Evolutionary conservation across 2,329 filamentous ascomycete species (phyloP).

Genomic region (Paecilomyces sp.): DNA sequence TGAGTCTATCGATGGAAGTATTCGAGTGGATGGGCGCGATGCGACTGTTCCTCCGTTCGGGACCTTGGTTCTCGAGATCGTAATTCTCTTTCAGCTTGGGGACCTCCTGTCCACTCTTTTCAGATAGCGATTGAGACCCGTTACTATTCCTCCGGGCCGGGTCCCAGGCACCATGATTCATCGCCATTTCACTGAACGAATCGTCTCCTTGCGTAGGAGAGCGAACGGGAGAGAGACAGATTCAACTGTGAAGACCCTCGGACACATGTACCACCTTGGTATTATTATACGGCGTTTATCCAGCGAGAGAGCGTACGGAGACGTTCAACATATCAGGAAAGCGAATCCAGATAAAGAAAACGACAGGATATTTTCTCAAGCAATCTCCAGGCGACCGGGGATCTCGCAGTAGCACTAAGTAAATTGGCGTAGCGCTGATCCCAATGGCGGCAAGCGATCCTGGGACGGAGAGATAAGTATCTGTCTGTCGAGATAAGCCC

Average conservation of each 20-base stretch:
- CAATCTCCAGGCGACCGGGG: not conserved
- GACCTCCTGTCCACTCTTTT: slow-evolving; percentile 14
- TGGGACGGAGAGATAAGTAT: slow-evolving; percentile 2
- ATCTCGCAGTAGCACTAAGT: not conserved
- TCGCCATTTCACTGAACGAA: slow-evolving; percentile 34
- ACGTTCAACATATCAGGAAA: not conserved
- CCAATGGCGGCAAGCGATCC: slow-evolving; percentile 3
- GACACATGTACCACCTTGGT: slow-evolving; percentile 27
- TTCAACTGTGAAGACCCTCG: slow-evolving; percentile 15
- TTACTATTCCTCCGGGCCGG: slow-evolving; percentile 10
- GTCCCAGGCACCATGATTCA: slow-evolving; percentile 15
- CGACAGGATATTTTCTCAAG: not conserved
- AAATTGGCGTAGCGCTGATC: not conserved
- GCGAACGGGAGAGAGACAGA: slow-evolving; percentile 18
- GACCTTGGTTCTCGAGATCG: slow-evolving; percentile 21
- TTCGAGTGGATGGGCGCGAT: slow-evolving; percentile 22
- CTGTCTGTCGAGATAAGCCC: not conserved
- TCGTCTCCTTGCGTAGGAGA: slow-evolving; percentile 25
- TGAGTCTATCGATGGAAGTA: slow-evolving; percentile 31
- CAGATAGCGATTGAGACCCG: slow-evolving; percentile 13
- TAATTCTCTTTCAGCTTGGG: slow-evolving; percentile 18
- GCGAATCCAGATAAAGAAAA: not conserved
- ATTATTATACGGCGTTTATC: not conserved
- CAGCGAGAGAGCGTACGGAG: not conserved
- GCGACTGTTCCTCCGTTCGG: slow-evolving; percentile 7